Evolutionary conservation across 2,329 filamentous ascomycete genomes (phyloP).

Genomic region (Rosellinia necatrix): DNA sequence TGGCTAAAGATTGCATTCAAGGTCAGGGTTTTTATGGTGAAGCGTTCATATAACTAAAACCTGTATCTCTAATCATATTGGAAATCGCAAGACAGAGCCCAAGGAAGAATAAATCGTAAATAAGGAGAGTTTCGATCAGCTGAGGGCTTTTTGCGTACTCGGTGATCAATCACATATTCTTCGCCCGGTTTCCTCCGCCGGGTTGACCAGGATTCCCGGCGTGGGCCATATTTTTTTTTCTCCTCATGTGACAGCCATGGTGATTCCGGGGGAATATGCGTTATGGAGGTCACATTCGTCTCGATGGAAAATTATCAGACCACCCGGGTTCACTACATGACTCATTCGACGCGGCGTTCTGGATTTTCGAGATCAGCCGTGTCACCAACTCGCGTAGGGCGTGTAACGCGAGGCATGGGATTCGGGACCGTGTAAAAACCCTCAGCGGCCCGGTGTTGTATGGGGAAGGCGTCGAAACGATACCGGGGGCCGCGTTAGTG

Average conservation of each 20-base stretch:
- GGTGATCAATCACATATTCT: constrained; percentile 44
- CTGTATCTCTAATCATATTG: constrained; percentile 42
- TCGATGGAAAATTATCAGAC: constrained; percentile 42
- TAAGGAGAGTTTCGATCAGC: not conserved
- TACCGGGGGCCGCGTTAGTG: constrained; percentile 45
- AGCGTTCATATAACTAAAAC: constrained; percentile 43
- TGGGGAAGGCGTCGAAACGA: constrained; percentile 43
- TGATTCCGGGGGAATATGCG: constrained; percentile 46
- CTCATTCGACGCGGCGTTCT: not conserved
- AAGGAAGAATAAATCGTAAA: not conserved
- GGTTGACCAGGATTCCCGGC: constrained; percentile 42
- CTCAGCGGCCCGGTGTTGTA: constrained; percentile 44
- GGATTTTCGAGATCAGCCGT: constrained; percentile 1
- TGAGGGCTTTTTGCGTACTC: constrained; percentile 26
- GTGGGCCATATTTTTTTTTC: constrained; percentile 44
- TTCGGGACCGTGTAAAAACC: constrained; percentile 34
- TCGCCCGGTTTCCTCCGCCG: constrained; percentile 46
- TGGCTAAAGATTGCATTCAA: constrained; percentile 6
- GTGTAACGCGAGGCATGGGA: constrained; percentile 47
- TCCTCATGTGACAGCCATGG: constrained; percentile 44
- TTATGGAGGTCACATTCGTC: constrained; percentile 40
- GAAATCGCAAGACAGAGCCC: constrained; percentile 44
- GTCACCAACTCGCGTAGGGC: constrained; percentile 39
- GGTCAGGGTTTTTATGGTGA: too few species aligned
- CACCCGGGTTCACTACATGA: constrained; percentile 42